A percentile compares a stretch with the other conserved stretches of the same genome.
These are phyloP conservation scores for Carnegiea gigantea DNA, from an alignment of 179 eudicot species.

Conservation along the genomic window DNA sequence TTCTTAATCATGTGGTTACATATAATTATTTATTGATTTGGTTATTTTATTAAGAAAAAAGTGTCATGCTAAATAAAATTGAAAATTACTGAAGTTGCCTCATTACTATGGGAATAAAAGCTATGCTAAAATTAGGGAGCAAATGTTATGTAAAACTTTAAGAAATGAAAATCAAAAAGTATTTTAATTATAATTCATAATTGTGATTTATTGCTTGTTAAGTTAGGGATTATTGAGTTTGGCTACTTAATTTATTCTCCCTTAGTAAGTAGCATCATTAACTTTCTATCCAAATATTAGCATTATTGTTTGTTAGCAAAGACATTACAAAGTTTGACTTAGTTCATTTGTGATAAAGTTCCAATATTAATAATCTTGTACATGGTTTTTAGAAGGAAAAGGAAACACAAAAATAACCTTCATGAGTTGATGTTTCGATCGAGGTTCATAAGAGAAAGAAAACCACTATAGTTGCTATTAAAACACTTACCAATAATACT, in stretches of 20 bases:
- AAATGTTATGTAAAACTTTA: neutral
- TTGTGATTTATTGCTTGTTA: neutral
- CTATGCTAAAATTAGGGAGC: neutral
- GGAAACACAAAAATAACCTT: too few species aligned
- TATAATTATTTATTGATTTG: too few species aligned
- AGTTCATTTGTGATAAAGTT: neutral
- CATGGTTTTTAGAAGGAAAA: too few species aligned
- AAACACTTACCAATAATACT: neutral
- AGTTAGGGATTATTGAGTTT: neutral
- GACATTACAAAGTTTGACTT: neutral
- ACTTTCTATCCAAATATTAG: too few species aligned
- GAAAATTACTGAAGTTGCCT: neutral
- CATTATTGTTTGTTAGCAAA: neutral
- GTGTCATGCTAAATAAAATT: neutral
- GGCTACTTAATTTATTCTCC: too few species aligned
- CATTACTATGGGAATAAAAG: neutral
- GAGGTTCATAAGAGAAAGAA: neutral
- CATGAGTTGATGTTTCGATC: too few species aligned
- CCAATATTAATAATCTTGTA: neutral
- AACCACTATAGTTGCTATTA: neutral
- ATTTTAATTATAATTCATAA: too few species aligned
- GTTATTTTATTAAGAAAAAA: neutral
- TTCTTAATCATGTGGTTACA: neutral
- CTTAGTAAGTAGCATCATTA: too few species aligned
- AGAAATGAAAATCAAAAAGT: too few species aligned